Evolutionary conservation across 1,284 basidiomycete species (phyloP), one percentile per base, ranked within the genome.

Genomic region (Sporisorium sorghi): DNA sequence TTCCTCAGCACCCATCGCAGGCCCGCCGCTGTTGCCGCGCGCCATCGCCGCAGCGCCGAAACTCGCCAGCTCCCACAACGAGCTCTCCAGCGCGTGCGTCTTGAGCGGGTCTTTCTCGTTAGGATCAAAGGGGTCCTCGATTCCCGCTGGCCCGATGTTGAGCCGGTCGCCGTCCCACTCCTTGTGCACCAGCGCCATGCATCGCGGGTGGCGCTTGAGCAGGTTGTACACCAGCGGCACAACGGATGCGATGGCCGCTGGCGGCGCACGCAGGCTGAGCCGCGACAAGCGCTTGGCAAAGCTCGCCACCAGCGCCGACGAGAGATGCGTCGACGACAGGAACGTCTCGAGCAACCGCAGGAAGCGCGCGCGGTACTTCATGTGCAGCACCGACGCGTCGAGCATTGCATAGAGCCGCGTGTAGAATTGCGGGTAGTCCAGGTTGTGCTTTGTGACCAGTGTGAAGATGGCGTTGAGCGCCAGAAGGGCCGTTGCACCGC

Each of bases 391-490:
- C 28, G 94, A 89, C 1, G 80, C 79, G 40, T 80, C 80, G 12
- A 99, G 88, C 82, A 98, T 92, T 1, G 90, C 89, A 80, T 99
- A 99, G 3, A 99, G 88, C n/a, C 91, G 90, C 5, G 90, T 92
- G 87, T 97, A 99, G 86, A 99, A 98, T 10, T 90, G 91, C 4
- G 97, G 96, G 82, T 97, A 98, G 83, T 98, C 95, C 32, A 99
- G 87, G 81, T 98, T 97, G 85, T 97, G 95, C 58, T 93, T 90
- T 54, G 90, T 91, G 86, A 99, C 97, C 68, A 99, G 88, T 7
- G 91, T 89, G 83, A 94, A 99, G 52, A 99, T 86, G 0, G 92
- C 92, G 80, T 98, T 98, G 76, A 99, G 88, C 5, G 93, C 94
- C 44, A 98, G 87, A 58, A 99, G 87, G 3, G 93, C 94, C n/a